These are phyloP conservation scores for Crithidia expoeki DNA, from an alignment of 208 protist species.

Conservation along the genomic window DNA sequence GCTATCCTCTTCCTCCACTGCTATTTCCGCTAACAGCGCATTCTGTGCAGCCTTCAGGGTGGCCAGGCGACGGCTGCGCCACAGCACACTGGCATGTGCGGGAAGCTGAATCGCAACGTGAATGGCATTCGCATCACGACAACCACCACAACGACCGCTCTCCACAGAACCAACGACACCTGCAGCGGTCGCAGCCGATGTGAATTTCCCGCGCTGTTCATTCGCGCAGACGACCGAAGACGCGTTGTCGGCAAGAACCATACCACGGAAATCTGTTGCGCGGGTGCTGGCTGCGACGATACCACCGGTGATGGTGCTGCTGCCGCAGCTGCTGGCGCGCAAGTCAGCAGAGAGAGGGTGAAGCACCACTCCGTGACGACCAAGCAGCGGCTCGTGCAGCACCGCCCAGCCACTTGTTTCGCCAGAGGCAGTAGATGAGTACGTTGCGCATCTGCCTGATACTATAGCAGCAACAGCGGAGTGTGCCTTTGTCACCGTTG, in stretches of 20 bases:
- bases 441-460: not conserved
- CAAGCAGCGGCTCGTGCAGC: constrained; percentile 56
- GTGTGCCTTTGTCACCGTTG: too few species aligned
- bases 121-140: constrained; percentile 1
- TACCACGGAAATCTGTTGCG: not conserved
- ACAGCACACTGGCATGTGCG: constrained; percentile 13
- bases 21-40: constrained; percentile 12
- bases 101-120: constrained; percentile 35
- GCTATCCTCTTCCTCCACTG: constrained; percentile 17
- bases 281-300: too few species aligned
- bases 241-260: not conserved
- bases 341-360: constrained; percentile 42
- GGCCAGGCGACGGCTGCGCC: constrained; percentile 19
- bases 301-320: not conserved
- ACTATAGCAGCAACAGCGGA: too few species aligned
- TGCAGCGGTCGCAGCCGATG: constrained; percentile 2
- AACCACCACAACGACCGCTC: not conserved
- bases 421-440: not conserved
- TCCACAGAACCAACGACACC: not conserved
- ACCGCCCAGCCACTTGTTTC: constrained; percentile 46
- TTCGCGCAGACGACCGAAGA: not conserved
- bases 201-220: not conserved
- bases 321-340: constrained; percentile 16
- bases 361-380: constrained; percentile 57
- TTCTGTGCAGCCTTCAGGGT: constrained; percentile 3